phyloP scores from a whole-genome alignment of 2,329 filamentous ascomycete species.

The Cytospora schulzeri region DNA sequence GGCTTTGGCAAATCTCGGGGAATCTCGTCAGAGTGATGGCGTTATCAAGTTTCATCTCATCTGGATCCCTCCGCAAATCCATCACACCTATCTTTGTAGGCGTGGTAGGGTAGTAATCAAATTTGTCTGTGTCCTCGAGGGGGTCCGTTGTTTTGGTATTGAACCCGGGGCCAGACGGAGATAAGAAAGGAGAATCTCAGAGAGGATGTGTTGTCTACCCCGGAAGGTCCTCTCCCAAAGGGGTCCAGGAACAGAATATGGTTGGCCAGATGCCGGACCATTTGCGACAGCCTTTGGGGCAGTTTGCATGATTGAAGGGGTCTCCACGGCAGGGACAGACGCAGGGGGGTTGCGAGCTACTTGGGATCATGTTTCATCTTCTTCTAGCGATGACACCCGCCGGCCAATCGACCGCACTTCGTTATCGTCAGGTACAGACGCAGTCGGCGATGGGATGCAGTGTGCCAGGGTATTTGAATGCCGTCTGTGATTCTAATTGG shows the following conservation, averaged over 20 bases:
- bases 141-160: too few relatives aligned
- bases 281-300: slow-evolving; percentile 12
- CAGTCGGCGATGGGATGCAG: neutral
- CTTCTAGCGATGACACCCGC: slow-evolving; percentile 9
- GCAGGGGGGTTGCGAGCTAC: slow-evolving; percentile 17
- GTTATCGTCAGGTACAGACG: slow-evolving; percentile 4
- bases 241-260: neutral
- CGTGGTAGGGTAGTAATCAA: neutral
- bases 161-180: too few relatives aligned
- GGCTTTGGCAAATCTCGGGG: neutral
- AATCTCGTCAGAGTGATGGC: neutral
- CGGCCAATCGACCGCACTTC: slow-evolving; percentile 16
- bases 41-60: neutral
- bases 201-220: too few relatives aligned
- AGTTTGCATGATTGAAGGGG: slow-evolving; percentile 18
- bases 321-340: neutral
- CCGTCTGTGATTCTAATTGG: slow-evolving; percentile 1
- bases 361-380: slow-evolving; percentile 18
- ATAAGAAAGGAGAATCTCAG: too few relatives aligned
- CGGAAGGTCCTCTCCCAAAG: neutral
- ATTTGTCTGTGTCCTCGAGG: too few relatives aligned
- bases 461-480: slow-evolving; percentile 3
- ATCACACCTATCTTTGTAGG: neutral
- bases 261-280: slow-evolving; percentile 8
- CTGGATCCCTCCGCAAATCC: neutral